phyloP scores from a whole-genome alignment of 805 yeast genomes.

The Maudiozyma bulderi region DNA sequence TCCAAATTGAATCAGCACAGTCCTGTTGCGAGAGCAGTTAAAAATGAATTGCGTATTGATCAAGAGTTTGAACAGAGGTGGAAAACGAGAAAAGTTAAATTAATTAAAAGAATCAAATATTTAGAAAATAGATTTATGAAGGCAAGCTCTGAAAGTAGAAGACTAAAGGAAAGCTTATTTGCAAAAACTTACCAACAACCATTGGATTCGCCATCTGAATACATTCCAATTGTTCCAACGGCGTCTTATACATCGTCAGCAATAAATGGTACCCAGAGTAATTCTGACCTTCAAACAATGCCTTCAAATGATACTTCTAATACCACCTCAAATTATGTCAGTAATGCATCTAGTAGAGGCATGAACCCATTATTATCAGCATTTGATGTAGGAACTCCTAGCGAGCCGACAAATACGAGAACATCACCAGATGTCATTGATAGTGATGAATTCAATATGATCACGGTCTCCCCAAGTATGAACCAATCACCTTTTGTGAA shows the following conservation, averaged over 20 bases:
- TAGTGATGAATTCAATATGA: neutral
- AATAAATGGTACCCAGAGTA: neutral
- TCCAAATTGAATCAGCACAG: slow-evolving; percentile 16
- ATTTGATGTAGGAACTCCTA: neutral
- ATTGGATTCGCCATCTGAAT: neutral
- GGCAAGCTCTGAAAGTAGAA: slow-evolving; percentile 15
- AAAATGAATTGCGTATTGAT: slow-evolving; percentile 21
- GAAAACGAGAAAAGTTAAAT: slow-evolving; percentile 14
- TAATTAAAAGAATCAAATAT: slow-evolving; percentile 14
- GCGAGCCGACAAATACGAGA: neutral
- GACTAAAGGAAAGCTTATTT: slow-evolving; percentile 9
- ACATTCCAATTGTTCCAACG: neutral
- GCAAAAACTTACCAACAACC: slow-evolving; percentile 6
- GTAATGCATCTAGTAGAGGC: neutral
- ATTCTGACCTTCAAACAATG: neutral
- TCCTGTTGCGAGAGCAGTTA: slow-evolving; percentile 15
- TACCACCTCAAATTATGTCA: neutral
- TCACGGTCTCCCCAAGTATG: slow-evolving; percentile 1
- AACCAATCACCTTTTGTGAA: neutral
- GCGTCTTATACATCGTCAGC: slow-evolving; percentile 1
- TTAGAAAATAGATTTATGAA: slow-evolving; percentile 21
- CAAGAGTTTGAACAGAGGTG: slow-evolving; percentile 19
- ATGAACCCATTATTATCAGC: slow-evolving; percentile 3
- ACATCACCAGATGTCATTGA: neutral
- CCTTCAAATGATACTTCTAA: neutral